These are phyloP conservation scores for Barbarea vulgaris DNA, from an alignment of 345 rosid genomes.

Conservation along the genomic window DNA sequence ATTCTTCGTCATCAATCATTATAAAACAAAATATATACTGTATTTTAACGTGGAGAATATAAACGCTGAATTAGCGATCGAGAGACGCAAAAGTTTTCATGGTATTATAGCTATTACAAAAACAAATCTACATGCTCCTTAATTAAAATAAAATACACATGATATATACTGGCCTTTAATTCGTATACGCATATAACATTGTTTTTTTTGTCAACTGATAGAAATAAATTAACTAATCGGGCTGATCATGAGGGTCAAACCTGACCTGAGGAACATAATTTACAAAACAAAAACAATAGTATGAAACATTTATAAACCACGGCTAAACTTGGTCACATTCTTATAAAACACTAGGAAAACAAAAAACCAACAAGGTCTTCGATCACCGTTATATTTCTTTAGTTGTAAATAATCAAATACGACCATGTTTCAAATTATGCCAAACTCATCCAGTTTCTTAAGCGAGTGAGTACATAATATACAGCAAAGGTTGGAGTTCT, in stretches of 20 bases:
- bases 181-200: not conserved
- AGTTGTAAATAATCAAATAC: not conserved
- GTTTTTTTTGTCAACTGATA: not conserved
- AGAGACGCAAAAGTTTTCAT: not conserved
- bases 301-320: not conserved
- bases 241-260: not conserved
- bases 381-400: not conserved
- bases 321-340: not conserved
- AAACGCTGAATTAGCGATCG: not conserved
- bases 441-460: not conserved
- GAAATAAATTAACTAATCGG: not conserved
- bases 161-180: not conserved
- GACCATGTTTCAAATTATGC: not conserved
- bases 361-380: not conserved
- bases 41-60: not conserved
- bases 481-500: conserved; percentile 18
- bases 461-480: not conserved
- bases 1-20: conserved; percentile 19
- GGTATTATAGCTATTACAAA: not conserved
- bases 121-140: not conserved
- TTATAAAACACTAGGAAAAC: not conserved
- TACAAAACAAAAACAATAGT: not conserved
- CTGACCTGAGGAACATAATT: not conserved
- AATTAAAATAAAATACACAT: not conserved
- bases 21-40: not conserved